Evolutionary conservation across 305 asterid genomes (phyloP).

Genomic region (Ilex paraguariensis): DNA sequence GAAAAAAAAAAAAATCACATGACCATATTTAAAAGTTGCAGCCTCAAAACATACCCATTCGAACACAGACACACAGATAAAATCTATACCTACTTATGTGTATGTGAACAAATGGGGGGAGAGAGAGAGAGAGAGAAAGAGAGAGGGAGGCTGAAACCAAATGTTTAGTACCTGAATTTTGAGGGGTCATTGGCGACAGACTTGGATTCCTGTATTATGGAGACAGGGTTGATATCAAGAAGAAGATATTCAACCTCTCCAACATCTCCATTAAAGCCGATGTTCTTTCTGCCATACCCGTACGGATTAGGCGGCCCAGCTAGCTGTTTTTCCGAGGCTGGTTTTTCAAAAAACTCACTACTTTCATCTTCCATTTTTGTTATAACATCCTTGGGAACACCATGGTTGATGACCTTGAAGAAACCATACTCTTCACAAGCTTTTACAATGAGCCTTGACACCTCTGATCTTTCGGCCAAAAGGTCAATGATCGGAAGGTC

Average conservation of each 20-base stretch:
- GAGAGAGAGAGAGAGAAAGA: neutral
- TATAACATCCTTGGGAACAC: constrained; percentile 2
- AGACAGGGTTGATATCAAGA: constrained; percentile 1
- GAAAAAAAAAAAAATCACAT: too few relatives aligned
- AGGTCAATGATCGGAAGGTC: constrained; percentile 6
- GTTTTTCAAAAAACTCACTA: neutral
- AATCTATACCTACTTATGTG: neutral
- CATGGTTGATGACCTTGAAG: constrained; percentile 11
- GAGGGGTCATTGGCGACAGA: constrained; percentile 1
- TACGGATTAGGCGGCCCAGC: constrained; percentile 8
- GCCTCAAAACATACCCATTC: neutral
- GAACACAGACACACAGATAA: neutral
- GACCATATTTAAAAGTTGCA: too few relatives aligned
- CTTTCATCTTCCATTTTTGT: constrained; percentile 1
- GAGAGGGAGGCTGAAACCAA: neutral
- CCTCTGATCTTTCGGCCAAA: neutral
- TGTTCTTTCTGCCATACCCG: constrained; percentile 8
- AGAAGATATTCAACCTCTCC: constrained; percentile 10
- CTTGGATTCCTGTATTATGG: neutral
- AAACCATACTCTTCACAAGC: constrained; percentile 8
- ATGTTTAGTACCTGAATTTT: neutral
- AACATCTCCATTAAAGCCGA: constrained; percentile 9
- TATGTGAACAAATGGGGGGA: neutral
- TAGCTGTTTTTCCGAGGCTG: neutral
- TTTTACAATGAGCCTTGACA: neutral